phyloP scores from a whole-genome alignment of 2,329 filamentous ascomycete species.

The Volutella citrinella region DNA sequence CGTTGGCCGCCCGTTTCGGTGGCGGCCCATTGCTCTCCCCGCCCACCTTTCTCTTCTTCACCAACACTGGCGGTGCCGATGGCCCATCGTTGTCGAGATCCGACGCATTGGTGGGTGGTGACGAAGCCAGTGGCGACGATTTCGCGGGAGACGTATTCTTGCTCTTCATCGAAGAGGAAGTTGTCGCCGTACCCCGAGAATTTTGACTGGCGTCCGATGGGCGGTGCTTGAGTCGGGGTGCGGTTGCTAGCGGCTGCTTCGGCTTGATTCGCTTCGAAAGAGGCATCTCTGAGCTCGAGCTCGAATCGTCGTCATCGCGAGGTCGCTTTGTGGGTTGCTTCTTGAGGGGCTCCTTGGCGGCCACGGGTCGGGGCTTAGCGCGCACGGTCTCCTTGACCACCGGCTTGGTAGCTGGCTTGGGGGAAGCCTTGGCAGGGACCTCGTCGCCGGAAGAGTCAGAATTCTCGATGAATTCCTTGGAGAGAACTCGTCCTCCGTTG shows the following conservation, averaged over 20 bases:
- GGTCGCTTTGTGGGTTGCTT: constrained; percentile 46
- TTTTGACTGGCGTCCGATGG: constrained; percentile 48
- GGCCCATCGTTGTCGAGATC: constrained; percentile 50
- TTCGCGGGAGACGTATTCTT: constrained; percentile 59
- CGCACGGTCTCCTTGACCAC: constrained; percentile 30
- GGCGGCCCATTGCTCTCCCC: constrained; percentile 19
- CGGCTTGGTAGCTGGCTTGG: constrained; percentile 20
- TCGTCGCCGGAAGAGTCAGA: constrained; percentile 54
- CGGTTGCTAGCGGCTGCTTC: constrained; percentile 38
- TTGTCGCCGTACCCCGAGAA: constrained; percentile 35
- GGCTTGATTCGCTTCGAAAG: constrained; percentile 57
- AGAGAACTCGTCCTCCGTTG: constrained; percentile 46
- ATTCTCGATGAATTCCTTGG: constrained; percentile 55
- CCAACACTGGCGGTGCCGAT: constrained; percentile 21
- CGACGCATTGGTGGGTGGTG: constrained; percentile 63
- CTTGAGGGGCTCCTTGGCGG: constrained; percentile 30
- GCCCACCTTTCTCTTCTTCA: constrained; percentile 44
- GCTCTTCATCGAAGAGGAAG: constrained; percentile 42
- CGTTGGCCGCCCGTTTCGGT: constrained; percentile 29
- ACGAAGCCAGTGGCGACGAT: constrained; percentile 63
- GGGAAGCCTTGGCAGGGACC: constrained; percentile 32
- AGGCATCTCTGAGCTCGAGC: constrained; percentile 58
- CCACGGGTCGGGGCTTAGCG: constrained; percentile 26
- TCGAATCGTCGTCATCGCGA: constrained; percentile 52
- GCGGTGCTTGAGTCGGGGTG: constrained; percentile 39